A percentile compares a stretch with the other conserved stretches of the same genome.
Evolutionary conservation across 2,329 filamentous ascomycete species (phyloP).

Genomic region (Emydomyces testavorans): DNA sequence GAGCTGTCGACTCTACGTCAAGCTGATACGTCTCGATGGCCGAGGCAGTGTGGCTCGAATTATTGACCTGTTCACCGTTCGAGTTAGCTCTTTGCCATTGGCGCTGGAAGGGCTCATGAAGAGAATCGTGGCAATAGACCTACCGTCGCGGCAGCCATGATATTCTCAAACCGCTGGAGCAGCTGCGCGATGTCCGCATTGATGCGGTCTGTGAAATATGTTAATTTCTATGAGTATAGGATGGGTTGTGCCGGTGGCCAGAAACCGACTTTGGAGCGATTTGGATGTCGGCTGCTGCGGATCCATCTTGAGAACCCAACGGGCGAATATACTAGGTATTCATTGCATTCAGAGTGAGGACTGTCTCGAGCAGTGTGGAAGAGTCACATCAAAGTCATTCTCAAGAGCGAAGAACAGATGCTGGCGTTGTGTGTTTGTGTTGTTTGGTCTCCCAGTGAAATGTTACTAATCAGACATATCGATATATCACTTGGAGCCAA

Average conservation of each 20-base stretch:
- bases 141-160: conserved; percentile 44
- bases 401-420: too few species aligned
- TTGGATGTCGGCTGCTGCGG: conserved; percentile 16
- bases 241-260: conserved; percentile 11
- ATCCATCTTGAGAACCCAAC: conserved; percentile 12
- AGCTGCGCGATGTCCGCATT: conserved; percentile 36
- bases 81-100: conserved; percentile 7
- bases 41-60: conserved; percentile 43
- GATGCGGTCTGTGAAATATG: conserved; percentile 30
- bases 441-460: too few species aligned
- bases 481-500: too few species aligned
- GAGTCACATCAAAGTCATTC: too few species aligned
- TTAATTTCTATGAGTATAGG: neutral
- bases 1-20: conserved; percentile 46
- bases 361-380: too few species aligned
- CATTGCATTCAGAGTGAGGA: too few species aligned
- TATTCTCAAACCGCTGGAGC: conserved; percentile 45
- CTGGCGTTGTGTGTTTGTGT: too few species aligned
- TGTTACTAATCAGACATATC: too few species aligned
- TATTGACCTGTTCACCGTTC: conserved; percentile 32
- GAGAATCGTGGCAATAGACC: conserved; percentile 14
- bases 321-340: too few species aligned
- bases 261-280: conserved; percentile 16
- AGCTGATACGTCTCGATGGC: conserved; percentile 49
- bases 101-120: neutral